These are phyloP conservation scores for Tylopilus orsonianus DNA, from an alignment of 1,284 basidiomycete species.

Conservation along the genomic window DNA sequence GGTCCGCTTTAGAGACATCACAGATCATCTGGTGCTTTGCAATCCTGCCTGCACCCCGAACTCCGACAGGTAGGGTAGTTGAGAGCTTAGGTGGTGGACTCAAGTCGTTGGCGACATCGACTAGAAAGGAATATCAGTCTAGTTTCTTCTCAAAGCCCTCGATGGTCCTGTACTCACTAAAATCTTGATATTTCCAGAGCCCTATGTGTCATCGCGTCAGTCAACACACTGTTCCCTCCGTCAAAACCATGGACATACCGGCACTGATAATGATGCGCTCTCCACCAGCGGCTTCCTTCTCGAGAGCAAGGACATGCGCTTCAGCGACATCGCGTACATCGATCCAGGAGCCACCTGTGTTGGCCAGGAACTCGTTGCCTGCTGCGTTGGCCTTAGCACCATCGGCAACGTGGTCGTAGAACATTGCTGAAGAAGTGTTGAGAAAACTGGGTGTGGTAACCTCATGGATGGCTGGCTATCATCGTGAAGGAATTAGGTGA, in stretches of 20 bases:
- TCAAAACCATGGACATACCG: constrained; percentile 27
- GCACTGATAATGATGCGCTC: constrained; percentile 54
- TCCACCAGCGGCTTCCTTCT: constrained; percentile 54
- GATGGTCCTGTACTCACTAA: constrained; percentile 19
- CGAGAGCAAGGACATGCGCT: constrained; percentile 56
- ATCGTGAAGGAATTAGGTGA: constrained; percentile 2
- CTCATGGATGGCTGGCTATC: constrained; percentile 49
- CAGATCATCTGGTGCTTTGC: constrained; percentile 34
- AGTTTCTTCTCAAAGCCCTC: not conserved
- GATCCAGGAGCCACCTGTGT: constrained; percentile 37
- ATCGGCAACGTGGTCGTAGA: constrained; percentile 36
- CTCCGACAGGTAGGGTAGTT: constrained; percentile 22
- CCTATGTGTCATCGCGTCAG: constrained; percentile 9
- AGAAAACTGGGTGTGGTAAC: constrained; percentile 43
- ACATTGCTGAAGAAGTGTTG: constrained; percentile 46
- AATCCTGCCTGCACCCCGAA: constrained; percentile 38
- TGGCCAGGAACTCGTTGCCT: constrained; percentile 29
- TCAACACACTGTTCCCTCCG: not conserved
- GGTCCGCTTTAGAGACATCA: constrained; percentile 39
- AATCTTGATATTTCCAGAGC: constrained; percentile 33
- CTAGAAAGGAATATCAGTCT: constrained; percentile 9
- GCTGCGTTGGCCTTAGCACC: constrained; percentile 12
- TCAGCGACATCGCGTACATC: constrained; percentile 49
- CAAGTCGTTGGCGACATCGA: constrained; percentile 32
- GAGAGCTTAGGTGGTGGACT: constrained; percentile 21